These are phyloP conservation scores for Trypanosoma melophagium DNA, from an alignment of 208 protist species.

Conservation along the genomic window DNA sequence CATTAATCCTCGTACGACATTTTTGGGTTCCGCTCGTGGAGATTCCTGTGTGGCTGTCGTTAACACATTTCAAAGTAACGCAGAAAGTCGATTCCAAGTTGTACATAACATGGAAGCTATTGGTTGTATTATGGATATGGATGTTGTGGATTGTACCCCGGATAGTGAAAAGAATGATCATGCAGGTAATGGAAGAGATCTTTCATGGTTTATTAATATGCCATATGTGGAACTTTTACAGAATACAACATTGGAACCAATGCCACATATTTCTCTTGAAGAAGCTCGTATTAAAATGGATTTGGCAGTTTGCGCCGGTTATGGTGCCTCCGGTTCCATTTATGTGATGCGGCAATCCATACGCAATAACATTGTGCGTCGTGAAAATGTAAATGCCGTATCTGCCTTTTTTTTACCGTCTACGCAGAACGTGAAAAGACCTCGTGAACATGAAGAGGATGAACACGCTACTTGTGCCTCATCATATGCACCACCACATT, in stretches of 20 bases:
- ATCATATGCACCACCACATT: slow-evolving; percentile 23
- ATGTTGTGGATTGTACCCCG: slow-evolving; percentile 54
- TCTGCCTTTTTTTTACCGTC: slow-evolving; percentile 69
- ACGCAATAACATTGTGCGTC: slow-evolving; percentile 51
- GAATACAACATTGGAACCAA: slow-evolving; percentile 57
- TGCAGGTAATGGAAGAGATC: background rate
- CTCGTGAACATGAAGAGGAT: slow-evolving; percentile 23
- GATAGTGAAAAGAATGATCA: background rate
- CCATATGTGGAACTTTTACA: slow-evolving; percentile 73
- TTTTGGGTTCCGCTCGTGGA: slow-evolving; percentile 58
- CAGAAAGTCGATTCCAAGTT: slow-evolving; percentile 23
- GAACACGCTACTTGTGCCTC: slow-evolving; percentile 3
- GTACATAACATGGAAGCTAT: slow-evolving; percentile 54
- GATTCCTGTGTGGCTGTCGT: slow-evolving; percentile 57
- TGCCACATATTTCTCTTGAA: slow-evolving; percentile 34
- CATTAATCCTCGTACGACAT: slow-evolving; percentile 31
- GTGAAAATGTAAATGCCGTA: slow-evolving; percentile 68
- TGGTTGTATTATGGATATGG: slow-evolving; percentile 48
- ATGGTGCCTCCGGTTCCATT: slow-evolving; percentile 45
- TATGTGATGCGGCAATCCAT: slow-evolving; percentile 69
- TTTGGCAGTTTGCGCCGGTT: slow-evolving; percentile 62
- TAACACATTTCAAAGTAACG: slow-evolving; percentile 20
- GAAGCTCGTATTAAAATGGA: slow-evolving; percentile 54
- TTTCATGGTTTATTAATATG: slow-evolving; percentile 45
- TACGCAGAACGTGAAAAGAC: slow-evolving; percentile 5